A percentile compares a stretch with the other conserved stretches of the same genome.
phyloP scores from a whole-genome alignment of 2,329 filamentous ascomycete genomes.

The Colletotrichum nymphaeae region DNA sequence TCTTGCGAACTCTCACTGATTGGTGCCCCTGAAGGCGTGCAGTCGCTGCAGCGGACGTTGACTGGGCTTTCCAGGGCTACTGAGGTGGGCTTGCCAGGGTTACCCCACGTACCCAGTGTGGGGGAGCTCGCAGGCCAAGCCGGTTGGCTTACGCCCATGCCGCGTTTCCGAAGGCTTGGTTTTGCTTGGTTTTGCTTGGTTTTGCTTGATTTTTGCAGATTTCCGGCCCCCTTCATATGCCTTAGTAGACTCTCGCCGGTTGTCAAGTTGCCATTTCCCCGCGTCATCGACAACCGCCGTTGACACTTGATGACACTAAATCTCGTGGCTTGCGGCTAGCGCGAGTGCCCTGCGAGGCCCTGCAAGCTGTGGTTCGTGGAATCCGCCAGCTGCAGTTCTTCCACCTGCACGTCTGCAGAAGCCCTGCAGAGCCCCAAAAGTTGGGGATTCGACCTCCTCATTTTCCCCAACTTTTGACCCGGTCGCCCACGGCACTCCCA shows the following conservation, averaged over 20 bases:
- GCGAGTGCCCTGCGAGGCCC: not conserved
- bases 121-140: constrained; percentile 24
- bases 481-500: not conserved
- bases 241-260: too few relatives aligned
- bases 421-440: constrained; percentile 33
- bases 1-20: not conserved
- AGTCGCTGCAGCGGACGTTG: not conserved
- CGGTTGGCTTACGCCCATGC: constrained; percentile 23
- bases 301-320: not conserved
- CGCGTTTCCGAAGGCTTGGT: constrained; percentile 27
- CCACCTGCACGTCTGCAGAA: constrained; percentile 19
- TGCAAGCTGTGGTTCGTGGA: constrained; percentile 28
- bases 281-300: not conserved
- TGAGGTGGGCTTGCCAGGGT: not conserved
- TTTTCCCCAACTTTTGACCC: not conserved
- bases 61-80: too few relatives aligned
- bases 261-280: not conserved
- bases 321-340: not conserved
- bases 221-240: not conserved
- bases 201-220: not conserved
- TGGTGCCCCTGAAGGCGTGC: not conserved
- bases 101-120: constrained; percentile 17
- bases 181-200: constrained; percentile 1
- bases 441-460: constrained; percentile 20
- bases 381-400: constrained; percentile 18